Conservation (phyloP, 352 stramenopile genomes). For the Pythium phragmitis region DNA sequence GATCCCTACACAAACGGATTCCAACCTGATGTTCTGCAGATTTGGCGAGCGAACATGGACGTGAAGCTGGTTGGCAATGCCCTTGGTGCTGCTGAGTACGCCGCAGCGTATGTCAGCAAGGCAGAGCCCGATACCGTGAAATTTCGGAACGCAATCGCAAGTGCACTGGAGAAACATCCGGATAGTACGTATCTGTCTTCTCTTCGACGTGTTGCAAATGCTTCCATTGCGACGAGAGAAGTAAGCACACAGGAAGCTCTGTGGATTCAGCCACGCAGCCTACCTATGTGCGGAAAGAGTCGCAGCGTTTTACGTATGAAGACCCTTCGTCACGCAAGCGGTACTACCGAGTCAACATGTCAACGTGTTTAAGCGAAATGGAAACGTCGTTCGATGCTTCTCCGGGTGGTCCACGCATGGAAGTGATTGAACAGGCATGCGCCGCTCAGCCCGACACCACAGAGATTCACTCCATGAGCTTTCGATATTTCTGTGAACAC, state of each 20-base stretch:
- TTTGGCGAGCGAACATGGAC: background rate
- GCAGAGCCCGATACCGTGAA: slow-evolving; percentile 9
- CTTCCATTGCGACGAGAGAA: background rate
- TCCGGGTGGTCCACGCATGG: too few relatives aligned
- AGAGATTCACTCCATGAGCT: too few relatives aligned
- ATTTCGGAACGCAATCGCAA: background rate
- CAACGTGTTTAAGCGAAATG: background rate
- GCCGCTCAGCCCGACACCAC: too few relatives aligned
- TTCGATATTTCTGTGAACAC: too few relatives aligned
- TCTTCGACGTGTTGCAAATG: background rate
- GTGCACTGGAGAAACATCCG: background rate
- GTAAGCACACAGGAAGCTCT: background rate
- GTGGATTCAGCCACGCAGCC: background rate
- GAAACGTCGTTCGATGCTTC: too few relatives aligned
- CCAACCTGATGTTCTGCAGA: background rate
- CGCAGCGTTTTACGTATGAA: background rate
- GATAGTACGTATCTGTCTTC: background rate
- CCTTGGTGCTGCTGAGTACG: slow-evolving; percentile 28
- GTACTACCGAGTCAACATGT: background rate
- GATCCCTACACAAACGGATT: background rate
- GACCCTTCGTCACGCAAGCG: background rate
- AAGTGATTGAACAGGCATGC: too few relatives aligned
- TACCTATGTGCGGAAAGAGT: background rate
- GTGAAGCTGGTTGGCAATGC: slow-evolving; percentile 27
- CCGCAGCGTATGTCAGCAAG: slow-evolving; percentile 30